Evolutionary conservation across 2,329 filamentous ascomycete genomes (phyloP), one percentile per base, ranked within the genome.

Genomic region (Raffaelea albimanens): DNA sequence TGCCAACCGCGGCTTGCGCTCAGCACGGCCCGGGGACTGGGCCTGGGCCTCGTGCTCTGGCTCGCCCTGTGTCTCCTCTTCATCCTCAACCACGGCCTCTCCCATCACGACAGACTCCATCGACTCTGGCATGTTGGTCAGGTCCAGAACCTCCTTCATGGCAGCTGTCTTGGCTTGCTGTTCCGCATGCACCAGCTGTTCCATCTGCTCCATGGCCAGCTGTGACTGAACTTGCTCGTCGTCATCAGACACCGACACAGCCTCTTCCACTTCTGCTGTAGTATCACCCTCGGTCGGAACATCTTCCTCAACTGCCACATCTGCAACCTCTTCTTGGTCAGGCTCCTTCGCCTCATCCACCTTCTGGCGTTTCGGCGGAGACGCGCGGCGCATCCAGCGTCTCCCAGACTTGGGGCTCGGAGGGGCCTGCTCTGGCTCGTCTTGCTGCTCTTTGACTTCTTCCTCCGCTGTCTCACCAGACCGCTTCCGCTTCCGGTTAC

Each of bases 1-100:
- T 51, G 66, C 61, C 58, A 53, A 69, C 61, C 22, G 67, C 61
- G 36, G 64, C 59, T 50, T 66, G 44, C 56, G 52, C 31, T 9
- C 9, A 10, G 31, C 16, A n/a, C n/a, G n/a, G n/a, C n/a, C n/a
- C n/a, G n/a, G n/a, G n/a, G n/a, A n/a, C n/a, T n/a, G n/a, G 25
- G 25, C 7, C 25, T 29, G 25, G 7, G 7, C 25, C 25, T 7
- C 7, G 7, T 29, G 25, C 25, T 29, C 25, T 13, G n/a, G 43
- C 42, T 13, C 41, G 34, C 19, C 50, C 23, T 49, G 54, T n/a
- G 47, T 44, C 38, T 44, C 49, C 10, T 20, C 33, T 1, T 43
- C 39, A 1, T 43, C 40, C 4, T 25, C 13, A 16, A 25, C 42
- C 14, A 18, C 43, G 10, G 13, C 31, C 5, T 23, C 7, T 13